Evolutionary conservation across 495 filamentous ascomycete species (phyloP).

Genomic region (Penicillium atrosanguineum): DNA sequence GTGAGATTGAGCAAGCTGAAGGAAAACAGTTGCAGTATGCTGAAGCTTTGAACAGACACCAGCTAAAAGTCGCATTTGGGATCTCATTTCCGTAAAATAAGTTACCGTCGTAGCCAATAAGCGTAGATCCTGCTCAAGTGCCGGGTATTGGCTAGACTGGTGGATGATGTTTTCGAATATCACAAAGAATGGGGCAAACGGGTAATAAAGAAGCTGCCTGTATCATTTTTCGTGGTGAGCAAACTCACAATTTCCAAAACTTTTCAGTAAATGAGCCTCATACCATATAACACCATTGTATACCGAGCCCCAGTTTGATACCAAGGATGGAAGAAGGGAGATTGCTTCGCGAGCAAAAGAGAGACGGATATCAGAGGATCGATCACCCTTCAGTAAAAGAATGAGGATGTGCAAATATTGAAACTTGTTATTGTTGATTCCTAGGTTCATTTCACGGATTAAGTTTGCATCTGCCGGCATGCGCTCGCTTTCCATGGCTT

Average conservation of each 20-base stretch:
- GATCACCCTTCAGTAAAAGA: conserved; percentile 10
- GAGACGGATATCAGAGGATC: conserved; percentile 1
- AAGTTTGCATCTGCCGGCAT: background rate
- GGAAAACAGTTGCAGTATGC: conserved; percentile 10
- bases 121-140: conserved; percentile 4
- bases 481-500: background rate
- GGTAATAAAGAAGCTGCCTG: conserved; percentile 23
- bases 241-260: too few relatives aligned
- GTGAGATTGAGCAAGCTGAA: conserved; percentile 10
- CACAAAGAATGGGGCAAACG: conserved; percentile 21
- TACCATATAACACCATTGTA: conserved; percentile 23
- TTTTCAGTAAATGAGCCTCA: background rate
- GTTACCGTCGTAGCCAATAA: conserved; percentile 4
- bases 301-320: conserved; percentile 20
- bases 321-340: conserved; percentile 6
- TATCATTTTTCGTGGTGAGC: background rate
- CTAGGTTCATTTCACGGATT: conserved; percentile 7
- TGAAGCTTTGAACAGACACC: conserved; percentile 9
- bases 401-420: conserved; percentile 9
- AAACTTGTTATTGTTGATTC: conserved; percentile 10
- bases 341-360: conserved; percentile 16
- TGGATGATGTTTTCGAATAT: conserved; percentile 13
- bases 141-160: background rate
- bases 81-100: conserved; percentile 9
- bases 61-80: conserved; percentile 7